Percentiles rank a stretch among this genome's conserved stretches.
Evolutionary conservation across 2,329 filamentous ascomycete species (phyloP).

Genomic region (Aureobasidium sp.): DNA sequence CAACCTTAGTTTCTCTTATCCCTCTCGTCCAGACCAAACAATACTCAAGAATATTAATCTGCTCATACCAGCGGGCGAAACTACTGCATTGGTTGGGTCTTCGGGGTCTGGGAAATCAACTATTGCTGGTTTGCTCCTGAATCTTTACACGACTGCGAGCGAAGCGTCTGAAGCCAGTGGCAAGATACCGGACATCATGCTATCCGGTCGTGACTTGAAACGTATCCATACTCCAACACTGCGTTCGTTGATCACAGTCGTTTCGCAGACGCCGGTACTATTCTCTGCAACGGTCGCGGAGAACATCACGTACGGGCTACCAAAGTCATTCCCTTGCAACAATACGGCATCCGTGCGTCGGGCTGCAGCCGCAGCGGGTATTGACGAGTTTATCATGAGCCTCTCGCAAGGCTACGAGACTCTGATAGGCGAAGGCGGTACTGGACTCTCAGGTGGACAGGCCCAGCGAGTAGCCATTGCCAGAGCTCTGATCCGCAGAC

Average conservation of each 20-base stretch:
- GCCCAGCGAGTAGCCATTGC: slow-evolving; percentile 75
- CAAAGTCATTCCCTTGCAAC: slow-evolving; percentile 44
- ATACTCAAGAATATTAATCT: slow-evolving; percentile 61
- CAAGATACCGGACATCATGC: slow-evolving; percentile 46
- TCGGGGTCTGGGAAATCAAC: slow-evolving; percentile 93
- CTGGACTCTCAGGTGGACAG: slow-evolving; percentile 69
- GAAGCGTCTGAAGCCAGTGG: slow-evolving; percentile 54
- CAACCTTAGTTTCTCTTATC: slow-evolving; percentile 63
- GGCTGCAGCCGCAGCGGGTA: slow-evolving; percentile 49
- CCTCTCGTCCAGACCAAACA: slow-evolving; percentile 40
- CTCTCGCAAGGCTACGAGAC: slow-evolving; percentile 66
- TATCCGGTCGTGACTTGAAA: slow-evolving; percentile 49
- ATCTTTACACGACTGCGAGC: slow-evolving; percentile 49
- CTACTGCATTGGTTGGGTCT: slow-evolving; percentile 68
- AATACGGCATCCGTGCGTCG: slow-evolving; percentile 37
- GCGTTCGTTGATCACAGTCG: slow-evolving; percentile 55
- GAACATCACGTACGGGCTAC: slow-evolving; percentile 76
- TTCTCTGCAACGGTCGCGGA: slow-evolving; percentile 69
- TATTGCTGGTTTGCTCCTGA: slow-evolving; percentile 62
- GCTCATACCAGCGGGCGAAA: slow-evolving; percentile 52
- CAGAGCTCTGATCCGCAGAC: slow-evolving; percentile 62
- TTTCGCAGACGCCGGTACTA: slow-evolving; percentile 62
- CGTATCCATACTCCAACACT: slow-evolving; percentile 52
- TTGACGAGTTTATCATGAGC: slow-evolving; percentile 67
- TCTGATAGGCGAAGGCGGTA: slow-evolving; percentile 65